phyloP scores from a whole-genome alignment of 2,329 filamentous ascomycete genomes.

The Sclerotinia subarctica region DNA sequence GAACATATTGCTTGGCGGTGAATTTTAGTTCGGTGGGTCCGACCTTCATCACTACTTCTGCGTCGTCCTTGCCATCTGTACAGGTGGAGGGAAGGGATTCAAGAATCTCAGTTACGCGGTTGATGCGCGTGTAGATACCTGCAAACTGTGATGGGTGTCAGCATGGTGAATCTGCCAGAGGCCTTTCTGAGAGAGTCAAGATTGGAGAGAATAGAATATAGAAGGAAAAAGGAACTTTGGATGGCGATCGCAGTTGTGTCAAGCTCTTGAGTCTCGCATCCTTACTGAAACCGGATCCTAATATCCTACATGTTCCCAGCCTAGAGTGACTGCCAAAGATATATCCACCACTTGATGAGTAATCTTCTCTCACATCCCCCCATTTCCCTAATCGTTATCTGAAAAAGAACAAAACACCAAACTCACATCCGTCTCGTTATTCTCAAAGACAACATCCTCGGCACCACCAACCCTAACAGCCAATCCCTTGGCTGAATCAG shows the following conservation, averaged over 20 bases:
- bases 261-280: not conserved
- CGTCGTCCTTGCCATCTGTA: constrained; percentile 45
- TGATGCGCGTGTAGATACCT: constrained; percentile 48
- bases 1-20: constrained; percentile 46
- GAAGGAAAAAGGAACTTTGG: too few species aligned
- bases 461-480: constrained; percentile 41
- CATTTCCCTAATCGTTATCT: too few species aligned
- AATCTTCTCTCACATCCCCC: too few species aligned
- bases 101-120: constrained; percentile 47
- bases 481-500: constrained; percentile 44
- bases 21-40: constrained; percentile 41
- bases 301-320: constrained; percentile 36
- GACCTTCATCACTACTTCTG: constrained; percentile 41
- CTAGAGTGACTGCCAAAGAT: constrained; percentile 31
- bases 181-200: not conserved
- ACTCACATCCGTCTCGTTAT: constrained; percentile 18
- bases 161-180: not conserved
- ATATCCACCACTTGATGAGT: not conserved
- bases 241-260: not conserved
- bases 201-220: not conserved
- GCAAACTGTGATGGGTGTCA: constrained; percentile 40
- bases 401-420: not conserved
- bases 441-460: constrained; percentile 24
- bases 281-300: not conserved
- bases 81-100: constrained; percentile 43